phyloP scores from a whole-genome alignment of 2,329 filamentous ascomycete species.

The Fusarium sp. region DNA sequence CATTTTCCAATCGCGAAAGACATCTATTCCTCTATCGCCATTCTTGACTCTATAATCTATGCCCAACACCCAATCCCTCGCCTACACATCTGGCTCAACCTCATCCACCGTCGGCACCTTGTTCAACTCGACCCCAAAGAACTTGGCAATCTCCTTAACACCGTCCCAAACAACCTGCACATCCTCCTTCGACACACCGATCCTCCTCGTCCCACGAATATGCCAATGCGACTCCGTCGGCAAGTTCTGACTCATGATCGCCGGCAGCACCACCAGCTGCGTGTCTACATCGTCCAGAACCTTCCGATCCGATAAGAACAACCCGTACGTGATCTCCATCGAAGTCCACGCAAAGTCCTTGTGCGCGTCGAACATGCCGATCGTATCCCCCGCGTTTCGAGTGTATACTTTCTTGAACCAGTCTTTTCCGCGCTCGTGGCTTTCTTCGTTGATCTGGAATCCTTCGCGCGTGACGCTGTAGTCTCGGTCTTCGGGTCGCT shows the following conservation, averaged over 20 bases:
- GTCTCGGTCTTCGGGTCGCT: conserved; percentile 67
- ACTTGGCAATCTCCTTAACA: conserved; percentile 41
- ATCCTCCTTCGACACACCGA: conserved; percentile 46
- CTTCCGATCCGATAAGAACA: conserved; percentile 67
- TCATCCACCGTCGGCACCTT: conserved; percentile 47
- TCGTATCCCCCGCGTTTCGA: conserved; percentile 55
- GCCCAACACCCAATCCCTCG: not conserved
- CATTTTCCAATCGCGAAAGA: not conserved
- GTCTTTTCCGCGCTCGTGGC: conserved; percentile 61
- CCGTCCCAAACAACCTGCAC: conserved; percentile 44
- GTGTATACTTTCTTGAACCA: conserved; percentile 70
- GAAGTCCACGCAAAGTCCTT: conserved; percentile 61
- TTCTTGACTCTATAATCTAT: not conserved
- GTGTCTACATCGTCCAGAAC: conserved; percentile 66
- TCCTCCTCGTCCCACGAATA: conserved; percentile 46
- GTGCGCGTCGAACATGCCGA: conserved; percentile 53
- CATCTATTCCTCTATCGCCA: not conserved
- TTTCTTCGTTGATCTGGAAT: conserved; percentile 69
- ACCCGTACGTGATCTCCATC: conserved; percentile 66
- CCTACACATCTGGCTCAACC: conserved; percentile 45
- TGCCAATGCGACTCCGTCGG: conserved; percentile 66
- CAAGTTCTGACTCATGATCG: conserved; percentile 69
- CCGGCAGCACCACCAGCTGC: conserved; percentile 63
- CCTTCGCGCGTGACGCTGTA: conserved; percentile 63
- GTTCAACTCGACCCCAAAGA: conserved; percentile 41